Conservation (phyloP, 495 filamentous ascomycete species). For the Xylaria intraflava region DNA sequence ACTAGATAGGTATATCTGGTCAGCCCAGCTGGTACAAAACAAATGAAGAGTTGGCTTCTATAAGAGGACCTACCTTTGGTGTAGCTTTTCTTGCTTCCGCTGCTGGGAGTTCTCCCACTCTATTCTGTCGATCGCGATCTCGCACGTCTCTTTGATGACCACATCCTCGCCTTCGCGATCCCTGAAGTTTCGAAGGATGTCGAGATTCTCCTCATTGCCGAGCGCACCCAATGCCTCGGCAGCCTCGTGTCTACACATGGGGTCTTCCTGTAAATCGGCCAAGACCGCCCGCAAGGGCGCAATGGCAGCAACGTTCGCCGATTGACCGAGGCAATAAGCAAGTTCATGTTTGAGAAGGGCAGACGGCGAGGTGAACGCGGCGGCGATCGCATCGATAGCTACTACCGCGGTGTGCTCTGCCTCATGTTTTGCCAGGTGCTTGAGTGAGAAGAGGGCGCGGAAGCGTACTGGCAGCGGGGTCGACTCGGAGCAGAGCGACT, state of each 20-base stretch:
- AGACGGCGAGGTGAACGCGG: conserved; percentile 76
- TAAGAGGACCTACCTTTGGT: conserved; percentile 56
- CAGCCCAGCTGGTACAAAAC: conserved; percentile 6
- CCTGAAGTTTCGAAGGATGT: conserved; percentile 61
- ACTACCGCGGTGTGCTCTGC: conserved; percentile 57
- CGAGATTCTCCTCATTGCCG: conserved; percentile 63
- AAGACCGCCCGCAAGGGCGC: conserved; percentile 71
- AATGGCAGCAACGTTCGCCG: conserved; percentile 64
- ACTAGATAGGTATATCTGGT: conserved; percentile 39
- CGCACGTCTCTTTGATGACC: conserved; percentile 90
- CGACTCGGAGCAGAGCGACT: conserved; percentile 68
- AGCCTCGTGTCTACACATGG: conserved; percentile 95
- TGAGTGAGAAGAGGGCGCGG: conserved; percentile 95
- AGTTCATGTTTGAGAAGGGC: conserved; percentile 90
- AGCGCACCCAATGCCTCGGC: conserved; percentile 92
- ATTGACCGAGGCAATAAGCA: conserved; percentile 95
- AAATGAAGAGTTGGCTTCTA: conserved; percentile 3
- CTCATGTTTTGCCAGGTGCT: conserved; percentile 72
- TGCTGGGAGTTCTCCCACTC: conserved; percentile 80
- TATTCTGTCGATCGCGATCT: conserved; percentile 90
- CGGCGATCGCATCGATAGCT: conserved; percentile 89
- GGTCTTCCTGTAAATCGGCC: conserved; percentile 69
- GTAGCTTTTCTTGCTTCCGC: conserved; percentile 64
- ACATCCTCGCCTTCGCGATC: conserved; percentile 64
- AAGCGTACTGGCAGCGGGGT: conserved; percentile 84